Evolutionary conservation across 2,329 filamentous ascomycete genomes (phyloP), one percentile per base, ranked within the genome.

Genomic region (Diaporthe ampelina): DNA sequence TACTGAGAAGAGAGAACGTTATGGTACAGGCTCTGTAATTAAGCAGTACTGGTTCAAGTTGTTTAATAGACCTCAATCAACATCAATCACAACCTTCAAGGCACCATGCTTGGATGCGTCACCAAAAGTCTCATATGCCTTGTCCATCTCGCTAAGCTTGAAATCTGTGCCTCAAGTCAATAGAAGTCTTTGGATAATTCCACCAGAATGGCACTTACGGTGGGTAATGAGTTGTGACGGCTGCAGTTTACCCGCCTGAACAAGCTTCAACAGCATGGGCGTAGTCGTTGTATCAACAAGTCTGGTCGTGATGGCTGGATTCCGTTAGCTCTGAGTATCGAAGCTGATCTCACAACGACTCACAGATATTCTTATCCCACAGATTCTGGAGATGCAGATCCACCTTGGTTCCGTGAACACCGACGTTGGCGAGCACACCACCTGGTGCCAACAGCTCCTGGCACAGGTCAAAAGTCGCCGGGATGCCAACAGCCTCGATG

Each of bases 401-500:
- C 0, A 86, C 89, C 61, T 85, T 86, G n/a, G 81, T 84, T 0
- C 89, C 89, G 77, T 91, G 88, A 9, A 91, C 89, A 11, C 89
- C 89, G 3, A 91, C 84, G 77, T 91, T 91, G 5, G 89, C 89
- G 76, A 91, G 86, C 0, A 83, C 81, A 5, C 88, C 89, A 1
- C 89, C 89, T 0, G 86, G 81, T 0, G 86, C 88, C 13, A 91
- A 84, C 32, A 91, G 78, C 10, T 86, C 81, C 79, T 91, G 89
- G 70, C 86, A 88, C 56, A 90, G 80, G 21, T 87, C 83, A 77
- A 91, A 90, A 0, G 87, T 90, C 0, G 83, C 83, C 0, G 88
- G 87, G 11, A 88, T 82, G 1, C 89, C 89, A 1, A 91, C 90
- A 0, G 88, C 88, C 79, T 91, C 89, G 67, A 91, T 89, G 0